phyloP scores from a whole-genome alignment of 1,284 basidiomycete species.

The Cerrena zonata region DNA sequence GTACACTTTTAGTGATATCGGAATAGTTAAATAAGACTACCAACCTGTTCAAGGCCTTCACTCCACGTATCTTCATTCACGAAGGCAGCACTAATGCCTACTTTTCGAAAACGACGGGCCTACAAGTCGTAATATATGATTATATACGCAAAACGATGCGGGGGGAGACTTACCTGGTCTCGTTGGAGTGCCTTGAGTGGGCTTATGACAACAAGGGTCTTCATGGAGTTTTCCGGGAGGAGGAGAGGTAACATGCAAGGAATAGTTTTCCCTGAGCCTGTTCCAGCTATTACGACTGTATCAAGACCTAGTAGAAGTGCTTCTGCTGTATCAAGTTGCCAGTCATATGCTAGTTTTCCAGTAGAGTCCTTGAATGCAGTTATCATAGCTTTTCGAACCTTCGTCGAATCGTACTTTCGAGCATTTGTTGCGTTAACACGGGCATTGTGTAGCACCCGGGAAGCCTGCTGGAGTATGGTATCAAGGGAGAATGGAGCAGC shows the following conservation, averaged over 20 bases:
- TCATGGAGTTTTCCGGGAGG: constrained; percentile 13
- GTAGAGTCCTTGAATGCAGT: neutral
- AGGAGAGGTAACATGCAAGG: constrained; percentile 31
- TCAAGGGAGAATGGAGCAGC: neutral
- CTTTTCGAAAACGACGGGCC: constrained; percentile 22
- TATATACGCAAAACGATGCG: neutral
- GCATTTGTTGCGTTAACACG: neutral
- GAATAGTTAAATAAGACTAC: neutral
- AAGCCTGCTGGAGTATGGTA: neutral
- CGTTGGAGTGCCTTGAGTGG: constrained; percentile 29
- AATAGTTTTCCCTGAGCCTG: constrained; percentile 32
- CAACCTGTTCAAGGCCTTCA: constrained; percentile 17
- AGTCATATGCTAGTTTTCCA: constrained; percentile 17
- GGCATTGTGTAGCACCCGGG: neutral
- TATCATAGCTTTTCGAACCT: neutral
- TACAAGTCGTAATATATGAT: neutral
- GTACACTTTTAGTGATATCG: neutral
- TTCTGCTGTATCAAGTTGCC: constrained; percentile 33
- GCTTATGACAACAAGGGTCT: constrained; percentile 25
- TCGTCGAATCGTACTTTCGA: neutral
- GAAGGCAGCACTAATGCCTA: constrained; percentile 23
- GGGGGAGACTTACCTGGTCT: constrained; percentile 15
- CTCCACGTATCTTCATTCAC: constrained; percentile 31
- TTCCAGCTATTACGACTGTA: constrained; percentile 28
- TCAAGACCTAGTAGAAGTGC: constrained; percentile 29